These are phyloP conservation scores for Solanum rostratum DNA, from an alignment of 257 asterid genomes.

Conservation along the genomic window DNA sequence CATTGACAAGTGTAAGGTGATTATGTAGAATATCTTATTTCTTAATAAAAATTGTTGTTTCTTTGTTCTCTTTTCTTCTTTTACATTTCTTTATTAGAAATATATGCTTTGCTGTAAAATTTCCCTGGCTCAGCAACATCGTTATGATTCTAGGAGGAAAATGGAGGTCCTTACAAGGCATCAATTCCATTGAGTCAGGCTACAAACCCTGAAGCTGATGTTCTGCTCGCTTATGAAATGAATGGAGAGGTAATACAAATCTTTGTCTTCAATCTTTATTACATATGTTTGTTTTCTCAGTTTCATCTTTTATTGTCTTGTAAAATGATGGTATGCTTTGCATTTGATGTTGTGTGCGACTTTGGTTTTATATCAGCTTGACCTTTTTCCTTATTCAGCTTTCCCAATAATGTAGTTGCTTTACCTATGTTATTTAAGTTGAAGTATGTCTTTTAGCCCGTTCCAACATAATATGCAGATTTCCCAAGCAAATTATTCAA, in stretches of 20 bases:
- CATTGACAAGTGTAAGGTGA: conserved; percentile 96
- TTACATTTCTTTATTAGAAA: neutral
- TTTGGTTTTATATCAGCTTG: neutral
- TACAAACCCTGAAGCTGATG: conserved; percentile 87
- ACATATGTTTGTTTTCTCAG: neutral
- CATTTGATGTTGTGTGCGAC: neutral
- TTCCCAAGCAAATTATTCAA: neutral
- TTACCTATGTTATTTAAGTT: neutral
- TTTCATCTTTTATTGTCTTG: neutral
- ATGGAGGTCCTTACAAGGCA: conserved; percentile 96
- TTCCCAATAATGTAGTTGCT: neutral
- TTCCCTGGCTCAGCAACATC: neutral
- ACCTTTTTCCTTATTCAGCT: neutral
- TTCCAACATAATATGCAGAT: neutral
- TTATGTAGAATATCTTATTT: neutral
- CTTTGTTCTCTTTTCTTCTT: neutral
- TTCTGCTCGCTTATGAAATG: conserved; percentile 95
- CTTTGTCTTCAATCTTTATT: neutral
- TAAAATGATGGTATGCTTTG: neutral
- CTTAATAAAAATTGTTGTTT: neutral
- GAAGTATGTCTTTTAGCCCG: neutral
- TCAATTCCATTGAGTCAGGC: conserved; percentile 87
- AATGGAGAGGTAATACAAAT: conserved; percentile 68
- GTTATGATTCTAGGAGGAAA: conserved; percentile 58
- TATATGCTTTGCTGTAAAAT: neutral